phyloP scores from a whole-genome alignment of 495 filamentous ascomycete species.

The Penicillium flavigenum region DNA sequence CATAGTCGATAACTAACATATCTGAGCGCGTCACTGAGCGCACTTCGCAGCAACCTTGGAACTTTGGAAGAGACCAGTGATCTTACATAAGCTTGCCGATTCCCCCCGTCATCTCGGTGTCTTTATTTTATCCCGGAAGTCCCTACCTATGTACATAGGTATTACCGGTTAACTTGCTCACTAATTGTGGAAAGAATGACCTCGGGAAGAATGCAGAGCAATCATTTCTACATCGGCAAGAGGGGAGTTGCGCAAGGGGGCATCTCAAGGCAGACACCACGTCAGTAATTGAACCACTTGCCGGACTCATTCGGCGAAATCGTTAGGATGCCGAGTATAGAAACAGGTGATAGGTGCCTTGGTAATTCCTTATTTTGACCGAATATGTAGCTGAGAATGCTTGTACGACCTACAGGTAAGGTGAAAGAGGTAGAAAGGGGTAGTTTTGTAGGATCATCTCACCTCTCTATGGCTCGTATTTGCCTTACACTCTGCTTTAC shows the following conservation, averaged over 20 bases:
- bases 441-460: neutral
- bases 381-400: neutral
- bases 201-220: neutral
- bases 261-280: too few species aligned
- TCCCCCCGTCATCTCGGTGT: too few species aligned
- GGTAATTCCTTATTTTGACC: neutral
- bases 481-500: neutral
- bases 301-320: neutral
- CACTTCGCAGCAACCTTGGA: too few species aligned
- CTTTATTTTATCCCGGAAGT: too few species aligned
- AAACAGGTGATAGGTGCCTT: neutral
- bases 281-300: too few species aligned
- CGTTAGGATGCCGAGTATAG: neutral
- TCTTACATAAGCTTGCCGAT: too few species aligned
- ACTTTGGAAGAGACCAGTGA: too few species aligned
- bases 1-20: neutral
- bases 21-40: too few species aligned
- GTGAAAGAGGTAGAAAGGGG: neutral
- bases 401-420: neutral
- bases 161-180: neutral
- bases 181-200: neutral
- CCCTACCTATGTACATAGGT: too few species aligned
- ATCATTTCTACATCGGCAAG: neutral
- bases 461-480: neutral
- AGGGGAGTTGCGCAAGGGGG: too few species aligned